These are phyloP conservation scores for Backusella liffmaniae DNA, from an alignment of 192 early-diverging fungal species.

Conservation along the genomic window DNA sequence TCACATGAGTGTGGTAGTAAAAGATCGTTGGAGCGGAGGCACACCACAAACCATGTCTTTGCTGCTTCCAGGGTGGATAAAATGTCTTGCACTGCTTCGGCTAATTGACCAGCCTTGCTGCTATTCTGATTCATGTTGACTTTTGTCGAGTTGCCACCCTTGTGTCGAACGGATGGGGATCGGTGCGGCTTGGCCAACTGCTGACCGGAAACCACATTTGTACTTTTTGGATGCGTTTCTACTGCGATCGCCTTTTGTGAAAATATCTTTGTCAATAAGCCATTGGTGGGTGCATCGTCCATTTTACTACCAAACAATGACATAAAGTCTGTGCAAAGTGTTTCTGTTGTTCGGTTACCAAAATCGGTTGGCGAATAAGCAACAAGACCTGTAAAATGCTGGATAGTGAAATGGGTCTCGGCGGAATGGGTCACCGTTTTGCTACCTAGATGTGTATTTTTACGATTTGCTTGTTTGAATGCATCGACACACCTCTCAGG, in stretches of 20 bases:
- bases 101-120: constrained; percentile 40
- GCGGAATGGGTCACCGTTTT: constrained; percentile 28
- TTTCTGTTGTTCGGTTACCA: constrained; percentile 72
- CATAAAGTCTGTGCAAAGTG: constrained; percentile 82
- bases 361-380: constrained; percentile 64
- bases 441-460: constrained; percentile 39
- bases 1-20: constrained; percentile 63
- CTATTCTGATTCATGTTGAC: constrained; percentile 35
- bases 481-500: constrained; percentile 56
- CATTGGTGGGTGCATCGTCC: constrained; percentile 38
- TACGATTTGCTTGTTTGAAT: constrained; percentile 43
- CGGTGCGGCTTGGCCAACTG: constrained; percentile 67
- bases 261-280: constrained; percentile 74
- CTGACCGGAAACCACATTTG: constrained; percentile 69
- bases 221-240: constrained; percentile 64
- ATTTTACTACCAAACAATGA: constrained; percentile 72
- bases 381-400: constrained; percentile 74
- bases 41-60: constrained; percentile 71
- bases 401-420: constrained; percentile 65
- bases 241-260: constrained; percentile 69
- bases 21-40: constrained; percentile 68
- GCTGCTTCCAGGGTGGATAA: constrained; percentile 64
- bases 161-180: constrained; percentile 55
- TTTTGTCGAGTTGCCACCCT: constrained; percentile 38
- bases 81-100: constrained; percentile 45